These are phyloP conservation scores for Phallus indusiatus DNA, from an alignment of 768 basidiomycete species.

Conservation along the genomic window DNA sequence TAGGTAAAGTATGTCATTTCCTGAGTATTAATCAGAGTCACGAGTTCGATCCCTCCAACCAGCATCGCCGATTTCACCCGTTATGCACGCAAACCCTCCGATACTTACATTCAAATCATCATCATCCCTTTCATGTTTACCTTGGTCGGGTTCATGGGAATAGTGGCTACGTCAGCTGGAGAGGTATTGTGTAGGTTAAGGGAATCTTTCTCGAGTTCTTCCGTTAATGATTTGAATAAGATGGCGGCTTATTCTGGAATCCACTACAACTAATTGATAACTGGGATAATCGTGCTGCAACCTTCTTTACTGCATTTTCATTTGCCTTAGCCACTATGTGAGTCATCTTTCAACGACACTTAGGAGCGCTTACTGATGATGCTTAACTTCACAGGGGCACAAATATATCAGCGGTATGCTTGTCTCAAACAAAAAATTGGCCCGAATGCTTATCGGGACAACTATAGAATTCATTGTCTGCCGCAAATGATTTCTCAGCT, in stretches of 20 bases:
- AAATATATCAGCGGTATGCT: constrained; percentile 49
- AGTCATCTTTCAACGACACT: constrained; percentile 15
- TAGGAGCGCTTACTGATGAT: not conserved
- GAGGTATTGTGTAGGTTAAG: constrained; percentile 37
- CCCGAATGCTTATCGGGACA: not conserved
- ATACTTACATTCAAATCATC: constrained; percentile 25
- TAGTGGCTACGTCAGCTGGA: constrained; percentile 73
- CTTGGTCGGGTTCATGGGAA: constrained; percentile 66
- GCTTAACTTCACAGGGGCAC: constrained; percentile 29
- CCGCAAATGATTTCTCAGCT: constrained; percentile 83
- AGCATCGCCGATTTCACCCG: constrained; percentile 72
- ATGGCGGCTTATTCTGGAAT: constrained; percentile 53
- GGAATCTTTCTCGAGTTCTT: not conserved
- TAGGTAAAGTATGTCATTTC: constrained; percentile 4
- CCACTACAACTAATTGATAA: constrained; percentile 64
- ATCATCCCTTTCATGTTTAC: constrained; percentile 76
- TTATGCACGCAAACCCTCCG: constrained; percentile 9
- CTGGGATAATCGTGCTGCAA: constrained; percentile 80
- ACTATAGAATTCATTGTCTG: constrained; percentile 47
- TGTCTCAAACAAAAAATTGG: not conserved
- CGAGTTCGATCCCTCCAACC: not conserved
- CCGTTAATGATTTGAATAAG: constrained; percentile 26
- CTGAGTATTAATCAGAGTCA: no score
- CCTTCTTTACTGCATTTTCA: constrained; percentile 73
- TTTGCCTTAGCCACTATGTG: constrained; percentile 67